Evolutionary conservation across 129 eudicot species (phyloP), one percentile per base, ranked within the genome.

Genomic region (Lonicera japonica): DNA sequence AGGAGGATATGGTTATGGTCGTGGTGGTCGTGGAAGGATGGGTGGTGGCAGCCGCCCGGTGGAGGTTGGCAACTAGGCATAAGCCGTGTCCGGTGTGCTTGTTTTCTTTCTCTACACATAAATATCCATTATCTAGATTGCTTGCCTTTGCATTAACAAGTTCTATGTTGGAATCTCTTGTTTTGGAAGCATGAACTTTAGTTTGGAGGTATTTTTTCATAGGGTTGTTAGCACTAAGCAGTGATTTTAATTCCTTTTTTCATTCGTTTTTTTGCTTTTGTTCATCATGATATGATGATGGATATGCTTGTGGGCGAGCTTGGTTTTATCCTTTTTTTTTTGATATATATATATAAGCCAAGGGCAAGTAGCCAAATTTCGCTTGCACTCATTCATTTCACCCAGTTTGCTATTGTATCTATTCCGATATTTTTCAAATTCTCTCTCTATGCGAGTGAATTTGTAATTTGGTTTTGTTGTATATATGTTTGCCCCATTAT

Each of bases 21-120:
- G 88, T 14, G 36, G 36, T 29, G 89, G 95, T 13, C 80, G 79
- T 72, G 83, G 83, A 68, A 63, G 83, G 70, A 75, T 75, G 81
- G 86, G 77, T 29, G 36, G 36, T 29, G 36, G 36, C 9, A 69
- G 63, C 23, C 77, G 73, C 24, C 58, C 70, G 14, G 70, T 79
- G 75, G 83, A 69, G 29, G 79, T 61, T 21, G 74, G 65, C 40
- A 69, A 80, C 52, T 66, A 65, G 47, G 71, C 38, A 18, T 54
- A 56, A 68, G 36, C 36, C 36, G 36, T 29, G 36, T 29, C 36
- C 6, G 9, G n/a, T 39, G 76, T 8, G 52, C 69, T 50, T 71
- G 54, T 69, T 54, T 29, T 29, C 36, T 1, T 6, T 29, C 36
- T 29, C 36, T 29, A 29, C 36, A 29, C 6, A 29, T 29, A 29